Conservation (phyloP, 2,329 filamentous ascomycete genomes). For the Exophiala dermatitidis region DNA sequence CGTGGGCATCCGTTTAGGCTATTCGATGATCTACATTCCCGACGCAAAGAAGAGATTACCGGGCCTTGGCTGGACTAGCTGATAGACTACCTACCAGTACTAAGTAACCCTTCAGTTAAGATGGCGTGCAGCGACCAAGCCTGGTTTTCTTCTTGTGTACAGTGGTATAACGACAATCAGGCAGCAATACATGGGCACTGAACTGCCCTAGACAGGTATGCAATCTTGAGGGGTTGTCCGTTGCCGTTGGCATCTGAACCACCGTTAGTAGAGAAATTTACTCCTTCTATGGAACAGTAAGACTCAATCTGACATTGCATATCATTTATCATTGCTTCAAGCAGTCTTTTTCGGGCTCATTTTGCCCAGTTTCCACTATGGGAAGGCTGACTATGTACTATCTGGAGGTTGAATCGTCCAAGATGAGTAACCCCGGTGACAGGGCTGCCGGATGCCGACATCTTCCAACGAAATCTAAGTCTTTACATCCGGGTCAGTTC, state of each 20-base stretch:
- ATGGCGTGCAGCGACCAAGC: too few relatives aligned
- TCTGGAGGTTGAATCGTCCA: neutral
- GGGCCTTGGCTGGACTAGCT: neutral
- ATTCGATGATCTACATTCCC: neutral
- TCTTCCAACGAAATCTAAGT: constrained; percentile 42
- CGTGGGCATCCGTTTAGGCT: neutral
- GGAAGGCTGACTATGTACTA: neutral
- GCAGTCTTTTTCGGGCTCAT: too few relatives aligned
- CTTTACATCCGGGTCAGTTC: constrained; percentile 92
- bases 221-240: too few relatives aligned
- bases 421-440: neutral
- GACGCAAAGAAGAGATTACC: neutral
- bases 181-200: too few relatives aligned
- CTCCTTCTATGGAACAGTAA: too few relatives aligned
- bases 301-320: neutral
- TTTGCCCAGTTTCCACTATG: neutral
- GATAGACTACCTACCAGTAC: neutral
- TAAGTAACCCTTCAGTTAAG: too few relatives aligned
- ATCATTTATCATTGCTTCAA: neutral
- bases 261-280: too few relatives aligned
- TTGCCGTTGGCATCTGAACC: too few relatives aligned
- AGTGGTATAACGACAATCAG: too few relatives aligned
- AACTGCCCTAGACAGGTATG: too few relatives aligned
- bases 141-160: too few relatives aligned
- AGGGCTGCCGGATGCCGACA: constrained; percentile 18